Evolutionary conservation across 257 asterid species (phyloP).

Genomic region (Coffea canephora): DNA sequence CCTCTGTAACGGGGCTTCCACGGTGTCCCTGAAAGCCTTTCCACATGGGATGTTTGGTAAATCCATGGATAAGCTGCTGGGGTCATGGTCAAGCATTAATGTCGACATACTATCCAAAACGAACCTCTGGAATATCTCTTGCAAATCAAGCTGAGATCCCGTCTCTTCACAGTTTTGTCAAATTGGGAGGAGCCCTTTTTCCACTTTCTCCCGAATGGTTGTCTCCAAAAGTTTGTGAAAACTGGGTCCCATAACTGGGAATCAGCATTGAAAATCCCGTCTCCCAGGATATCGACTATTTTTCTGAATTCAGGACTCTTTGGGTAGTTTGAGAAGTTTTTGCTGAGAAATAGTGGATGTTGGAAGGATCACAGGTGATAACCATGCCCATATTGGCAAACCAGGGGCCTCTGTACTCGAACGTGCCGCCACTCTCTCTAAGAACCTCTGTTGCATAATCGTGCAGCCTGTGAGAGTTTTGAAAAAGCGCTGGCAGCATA

Average conservation of each 20-base stretch:
- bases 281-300: too few species aligned
- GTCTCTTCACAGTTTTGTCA: neutral
- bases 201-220: slow-evolving; percentile 11
- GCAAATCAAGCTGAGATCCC: neutral
- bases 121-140: neutral
- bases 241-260: neutral
- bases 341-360: neutral
- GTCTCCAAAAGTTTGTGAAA: neutral
- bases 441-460: neutral
- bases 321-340: too few species aligned
- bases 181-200: neutral
- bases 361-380: slow-evolving; percentile 1
- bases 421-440: neutral
- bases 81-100: neutral
- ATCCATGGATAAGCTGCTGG: neutral
- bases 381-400: neutral
- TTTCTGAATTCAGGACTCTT: too few species aligned
- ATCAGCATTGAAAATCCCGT: too few species aligned
- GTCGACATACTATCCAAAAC: neutral
- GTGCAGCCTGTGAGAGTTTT: neutral
- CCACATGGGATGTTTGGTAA: neutral
- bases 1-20: neutral
- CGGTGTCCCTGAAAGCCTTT: neutral
- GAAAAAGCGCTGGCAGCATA: neutral
- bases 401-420: neutral